phyloP scores from a whole-genome alignment of 2,329 filamentous ascomycete genomes.

The Ustilaginoidea virens region DNA sequence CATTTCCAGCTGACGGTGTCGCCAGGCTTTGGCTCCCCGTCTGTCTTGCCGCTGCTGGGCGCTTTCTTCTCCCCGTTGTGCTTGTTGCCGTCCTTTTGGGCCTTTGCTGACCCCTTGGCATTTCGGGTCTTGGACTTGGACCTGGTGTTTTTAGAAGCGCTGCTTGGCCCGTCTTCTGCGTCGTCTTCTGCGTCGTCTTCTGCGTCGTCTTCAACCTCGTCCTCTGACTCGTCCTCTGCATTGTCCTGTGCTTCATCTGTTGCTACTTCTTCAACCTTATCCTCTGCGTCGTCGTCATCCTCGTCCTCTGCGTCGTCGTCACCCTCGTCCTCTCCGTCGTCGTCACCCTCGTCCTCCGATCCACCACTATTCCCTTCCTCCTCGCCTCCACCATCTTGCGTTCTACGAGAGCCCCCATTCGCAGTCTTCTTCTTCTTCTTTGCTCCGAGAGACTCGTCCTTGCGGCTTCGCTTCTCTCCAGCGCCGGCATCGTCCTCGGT shows the following conservation, averaged over 20 bases:
- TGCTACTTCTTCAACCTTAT: background rate
- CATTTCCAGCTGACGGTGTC: conserved; percentile 32
- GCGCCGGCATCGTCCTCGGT: conserved; percentile 6
- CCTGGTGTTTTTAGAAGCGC: background rate
- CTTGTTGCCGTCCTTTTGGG: conserved; percentile 4
- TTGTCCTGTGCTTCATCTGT: background rate
- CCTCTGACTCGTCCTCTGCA: background rate
- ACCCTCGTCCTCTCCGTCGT: conserved; percentile 6
- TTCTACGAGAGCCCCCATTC: no score
- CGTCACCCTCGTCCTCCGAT: conserved; percentile 4
- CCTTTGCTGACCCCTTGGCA: background rate
- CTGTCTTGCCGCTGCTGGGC: conserved; percentile 4
- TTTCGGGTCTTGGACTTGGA: conserved; percentile 1
- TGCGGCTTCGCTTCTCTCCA: conserved; percentile 14
- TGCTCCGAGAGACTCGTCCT: conserved; percentile 9
- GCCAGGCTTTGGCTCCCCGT: conserved; percentile 19
- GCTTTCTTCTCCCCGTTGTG: conserved; percentile 1
- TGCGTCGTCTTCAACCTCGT: background rate
- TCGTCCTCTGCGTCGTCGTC: conserved; percentile 1
- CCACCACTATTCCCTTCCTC: conserved; percentile 3
- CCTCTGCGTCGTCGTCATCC: background rate
- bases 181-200: conserved; percentile 1
- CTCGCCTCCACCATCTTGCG: conserved; percentile 4
- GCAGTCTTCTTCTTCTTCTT: conserved; percentile 20
- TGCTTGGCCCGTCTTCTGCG: background rate